phyloP scores from a whole-genome alignment of 768 basidiomycete species.

The Plicaturopsis crispa region DNA sequence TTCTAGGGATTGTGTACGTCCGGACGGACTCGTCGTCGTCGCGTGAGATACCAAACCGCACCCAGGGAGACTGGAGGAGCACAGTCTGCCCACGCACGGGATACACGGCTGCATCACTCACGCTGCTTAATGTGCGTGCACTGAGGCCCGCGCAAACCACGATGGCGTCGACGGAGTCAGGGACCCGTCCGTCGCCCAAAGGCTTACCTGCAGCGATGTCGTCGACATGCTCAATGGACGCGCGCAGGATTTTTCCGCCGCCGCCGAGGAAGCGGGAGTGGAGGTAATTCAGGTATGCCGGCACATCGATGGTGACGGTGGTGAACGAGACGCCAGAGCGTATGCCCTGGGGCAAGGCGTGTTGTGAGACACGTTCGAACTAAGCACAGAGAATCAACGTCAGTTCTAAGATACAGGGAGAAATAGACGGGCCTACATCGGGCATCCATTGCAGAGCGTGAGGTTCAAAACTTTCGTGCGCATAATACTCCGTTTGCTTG shows the following conservation, averaged over 20 bases:
- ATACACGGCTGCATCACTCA: conserved; percentile 40
- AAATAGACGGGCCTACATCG: conserved; percentile 27
- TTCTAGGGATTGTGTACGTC: conserved; percentile 27
- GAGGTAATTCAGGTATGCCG: conserved; percentile 58
- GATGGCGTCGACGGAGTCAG: conserved; percentile 23
- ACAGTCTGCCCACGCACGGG: conserved; percentile 41
- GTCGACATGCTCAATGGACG: conserved; percentile 57
- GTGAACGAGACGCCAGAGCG: conserved; percentile 50
- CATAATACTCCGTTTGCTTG: conserved; percentile 54
- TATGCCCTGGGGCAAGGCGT: conserved; percentile 34
- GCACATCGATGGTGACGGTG: conserved; percentile 62
- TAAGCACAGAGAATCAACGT: conserved; percentile 6
- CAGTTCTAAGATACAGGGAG: conserved; percentile 3
- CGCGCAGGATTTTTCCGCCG: conserved; percentile 59
- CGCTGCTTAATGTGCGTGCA: conserved; percentile 40
- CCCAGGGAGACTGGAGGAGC: conserved; percentile 40
- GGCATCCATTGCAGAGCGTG: conserved; percentile 47
- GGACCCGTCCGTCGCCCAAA: neutral
- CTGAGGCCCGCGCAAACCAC: conserved; percentile 46
- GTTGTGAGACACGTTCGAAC: conserved; percentile 28
- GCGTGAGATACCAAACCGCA: conserved; percentile 29
- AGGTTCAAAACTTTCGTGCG: conserved; percentile 27
- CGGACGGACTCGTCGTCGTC: conserved; percentile 21
- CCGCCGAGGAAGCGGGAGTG: conserved; percentile 43
- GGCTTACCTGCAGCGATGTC: conserved; percentile 55